Conservation (phyloP, 2,329 filamentous ascomycete species). For the Fusarium guadeloupense region DNA sequence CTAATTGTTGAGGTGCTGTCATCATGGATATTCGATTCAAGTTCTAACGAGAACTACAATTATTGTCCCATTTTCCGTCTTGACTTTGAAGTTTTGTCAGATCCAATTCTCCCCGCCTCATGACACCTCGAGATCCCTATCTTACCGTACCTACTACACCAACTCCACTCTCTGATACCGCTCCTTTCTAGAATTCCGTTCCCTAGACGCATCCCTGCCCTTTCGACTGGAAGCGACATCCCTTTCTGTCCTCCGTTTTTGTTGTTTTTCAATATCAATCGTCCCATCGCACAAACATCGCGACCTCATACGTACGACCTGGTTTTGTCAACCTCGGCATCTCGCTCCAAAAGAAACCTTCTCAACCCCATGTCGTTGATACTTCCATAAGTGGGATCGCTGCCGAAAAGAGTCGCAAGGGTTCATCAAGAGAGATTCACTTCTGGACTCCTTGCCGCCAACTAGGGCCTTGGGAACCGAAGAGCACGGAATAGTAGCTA, state of each 20-base stretch:
- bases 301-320: slow-evolving; percentile 1
- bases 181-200: slow-evolving; percentile 1
- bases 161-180: slow-evolving; percentile 19
- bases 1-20: slow-evolving; percentile 16
- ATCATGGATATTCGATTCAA: neutral
- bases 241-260: slow-evolving; percentile 17
- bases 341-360: slow-evolving; percentile 1
- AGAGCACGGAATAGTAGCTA: slow-evolving; percentile 15
- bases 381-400: slow-evolving; percentile 42
- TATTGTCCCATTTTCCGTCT: neutral
- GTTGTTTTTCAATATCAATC: slow-evolving; percentile 20
- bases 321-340: slow-evolving; percentile 12
- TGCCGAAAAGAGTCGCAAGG: slow-evolving; percentile 37
- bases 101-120: slow-evolving; percentile 2
- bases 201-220: slow-evolving; percentile 7
- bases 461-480: slow-evolving; percentile 12
- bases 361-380: slow-evolving; percentile 29
- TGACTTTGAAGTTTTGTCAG: neutral
- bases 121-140: neutral
- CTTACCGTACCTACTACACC: neutral
- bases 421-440: slow-evolving; percentile 24
- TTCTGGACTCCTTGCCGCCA: slow-evolving; percentile 14
- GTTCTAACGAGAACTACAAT: neutral
- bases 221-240: slow-evolving; percentile 8
- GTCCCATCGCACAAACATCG: slow-evolving; percentile 9